Evolutionary conservation across 495 filamentous ascomycete species (phyloP).

Genomic region (Trichoderma orchidacearum): DNA sequence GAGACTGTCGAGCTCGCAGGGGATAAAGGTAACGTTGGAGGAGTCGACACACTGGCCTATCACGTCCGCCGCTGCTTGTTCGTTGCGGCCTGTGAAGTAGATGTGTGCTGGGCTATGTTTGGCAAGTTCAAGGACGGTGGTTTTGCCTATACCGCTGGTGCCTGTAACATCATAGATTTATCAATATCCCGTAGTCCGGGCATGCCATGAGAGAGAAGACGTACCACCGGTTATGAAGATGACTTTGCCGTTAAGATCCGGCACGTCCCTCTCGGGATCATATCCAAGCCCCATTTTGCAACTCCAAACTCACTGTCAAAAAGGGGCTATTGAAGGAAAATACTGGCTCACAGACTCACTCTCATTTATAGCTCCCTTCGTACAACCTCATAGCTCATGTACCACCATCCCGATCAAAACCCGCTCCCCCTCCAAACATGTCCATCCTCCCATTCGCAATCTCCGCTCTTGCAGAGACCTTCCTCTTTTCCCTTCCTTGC

Average conservation of each 20-base stretch:
- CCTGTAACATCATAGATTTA: conserved; percentile 20
- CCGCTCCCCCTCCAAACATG: not conserved
- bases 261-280: conserved; percentile 38
- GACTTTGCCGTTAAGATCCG: conserved; percentile 39
- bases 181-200: too few species aligned
- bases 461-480: not conserved
- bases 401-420: too few species aligned
- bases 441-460: not conserved
- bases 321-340: too few species aligned
- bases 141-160: conserved; percentile 49
- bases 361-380: too few species aligned
- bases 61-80: conserved; percentile 8
- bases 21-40: conserved; percentile 4
- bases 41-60: not conserved
- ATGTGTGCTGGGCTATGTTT: conserved; percentile 44
- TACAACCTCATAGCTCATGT: too few species aligned
- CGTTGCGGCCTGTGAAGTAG: conserved; percentile 47
- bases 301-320: too few species aligned
- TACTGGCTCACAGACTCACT: too few species aligned
- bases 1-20: conserved; percentile 5
- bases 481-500: not conserved
- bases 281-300: conserved; percentile 16
- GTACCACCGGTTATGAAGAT: conserved; percentile 48
- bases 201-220: too few species aligned
- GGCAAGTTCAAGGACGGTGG: conserved; percentile 43